phyloP scores from a whole-genome alignment of 2,329 filamentous ascomycete genomes.

The Chaetomiaceae sp. region DNA sequence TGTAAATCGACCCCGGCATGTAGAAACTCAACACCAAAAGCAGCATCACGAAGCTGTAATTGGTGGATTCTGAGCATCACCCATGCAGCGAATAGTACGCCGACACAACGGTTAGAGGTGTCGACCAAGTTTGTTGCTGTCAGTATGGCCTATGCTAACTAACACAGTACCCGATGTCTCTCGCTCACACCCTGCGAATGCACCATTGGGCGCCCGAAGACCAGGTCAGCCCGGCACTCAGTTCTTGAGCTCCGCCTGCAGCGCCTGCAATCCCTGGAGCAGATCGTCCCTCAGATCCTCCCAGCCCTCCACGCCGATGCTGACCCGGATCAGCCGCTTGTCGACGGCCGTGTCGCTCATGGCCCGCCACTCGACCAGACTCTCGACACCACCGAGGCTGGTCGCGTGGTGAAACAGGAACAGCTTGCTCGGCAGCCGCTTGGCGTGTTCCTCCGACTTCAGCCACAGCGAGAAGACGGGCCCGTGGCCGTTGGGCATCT shows the following conservation, averaged over 20 bases:
- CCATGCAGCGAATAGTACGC: too few relatives aligned
- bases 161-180: not conserved
- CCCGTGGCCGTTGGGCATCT: slow-evolving; percentile 90
- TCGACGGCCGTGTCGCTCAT: slow-evolving; percentile 79
- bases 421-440: slow-evolving; percentile 69
- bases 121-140: too few relatives aligned
- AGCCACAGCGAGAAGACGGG: slow-evolving; percentile 78
- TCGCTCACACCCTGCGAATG: not conserved
- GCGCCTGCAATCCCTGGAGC: slow-evolving; percentile 56
- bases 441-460: slow-evolving; percentile 56
- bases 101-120: too few relatives aligned
- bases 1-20: too few relatives aligned
- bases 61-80: too few relatives aligned
- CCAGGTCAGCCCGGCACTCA: not conserved
- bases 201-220: not conserved
- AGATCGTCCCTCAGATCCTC: slow-evolving; percentile 80
- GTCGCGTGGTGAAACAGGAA: slow-evolving; percentile 90
- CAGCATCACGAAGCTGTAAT: too few relatives aligned
- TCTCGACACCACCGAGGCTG: slow-evolving; percentile 89
- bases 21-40: too few relatives aligned
- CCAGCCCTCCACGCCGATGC: slow-evolving; percentile 80
- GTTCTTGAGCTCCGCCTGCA: slow-evolving; percentile 33
- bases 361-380: slow-evolving; percentile 90
- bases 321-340: slow-evolving; percentile 68
- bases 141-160: too few relatives aligned